Evolutionary conservation across 352 stramenopile species (phyloP).

Genomic region (Phytophthora tentaculata): DNA sequence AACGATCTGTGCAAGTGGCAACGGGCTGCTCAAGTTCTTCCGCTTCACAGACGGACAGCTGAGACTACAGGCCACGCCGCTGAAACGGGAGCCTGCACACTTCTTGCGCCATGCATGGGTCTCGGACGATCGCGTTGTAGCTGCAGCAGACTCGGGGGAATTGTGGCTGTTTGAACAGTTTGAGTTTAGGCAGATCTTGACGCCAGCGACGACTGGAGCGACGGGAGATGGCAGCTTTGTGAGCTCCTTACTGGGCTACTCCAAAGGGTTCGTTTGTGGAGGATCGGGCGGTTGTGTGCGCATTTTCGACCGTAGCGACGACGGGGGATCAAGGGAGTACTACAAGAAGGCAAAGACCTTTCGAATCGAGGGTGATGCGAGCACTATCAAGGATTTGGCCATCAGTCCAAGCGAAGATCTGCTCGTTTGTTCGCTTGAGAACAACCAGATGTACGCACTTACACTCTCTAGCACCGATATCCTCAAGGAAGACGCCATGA

Average conservation of each 20-base stretch:
- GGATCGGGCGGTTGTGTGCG: slow-evolving; percentile 76
- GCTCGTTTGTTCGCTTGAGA: slow-evolving; percentile 87
- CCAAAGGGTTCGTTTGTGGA: slow-evolving; percentile 90
- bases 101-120: slow-evolving; percentile 94
- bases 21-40: slow-evolving; percentile 91
- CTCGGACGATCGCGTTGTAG: slow-evolving; percentile 90
- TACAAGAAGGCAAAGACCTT: slow-evolving; percentile 93
- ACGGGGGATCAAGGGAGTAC: slow-evolving; percentile 74
- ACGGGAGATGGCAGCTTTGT: slow-evolving; percentile 83
- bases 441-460: slow-evolving; percentile 92
- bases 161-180: slow-evolving; percentile 94
- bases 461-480: slow-evolving; percentile 92
- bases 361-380: slow-evolving; percentile 82
- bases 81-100: slow-evolving; percentile 83
- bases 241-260: slow-evolving; percentile 87
- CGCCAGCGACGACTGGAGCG: slow-evolving; percentile 42
- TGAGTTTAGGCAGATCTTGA: slow-evolving; percentile 90
- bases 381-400: slow-evolving; percentile 82
- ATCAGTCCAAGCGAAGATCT: slow-evolving; percentile 92
- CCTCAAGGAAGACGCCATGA: slow-evolving; percentile 94
- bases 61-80: slow-evolving; percentile 65
- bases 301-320: slow-evolving; percentile 88
- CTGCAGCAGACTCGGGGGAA: slow-evolving; percentile 88
- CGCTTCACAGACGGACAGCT: slow-evolving; percentile 85
- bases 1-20: slow-evolving; percentile 89